A percentile compares a stretch with the other conserved stretches of the same genome.
Evolutionary conservation across 441 rosid genomes (phyloP).

Genomic region (Melastoma candidum): DNA sequence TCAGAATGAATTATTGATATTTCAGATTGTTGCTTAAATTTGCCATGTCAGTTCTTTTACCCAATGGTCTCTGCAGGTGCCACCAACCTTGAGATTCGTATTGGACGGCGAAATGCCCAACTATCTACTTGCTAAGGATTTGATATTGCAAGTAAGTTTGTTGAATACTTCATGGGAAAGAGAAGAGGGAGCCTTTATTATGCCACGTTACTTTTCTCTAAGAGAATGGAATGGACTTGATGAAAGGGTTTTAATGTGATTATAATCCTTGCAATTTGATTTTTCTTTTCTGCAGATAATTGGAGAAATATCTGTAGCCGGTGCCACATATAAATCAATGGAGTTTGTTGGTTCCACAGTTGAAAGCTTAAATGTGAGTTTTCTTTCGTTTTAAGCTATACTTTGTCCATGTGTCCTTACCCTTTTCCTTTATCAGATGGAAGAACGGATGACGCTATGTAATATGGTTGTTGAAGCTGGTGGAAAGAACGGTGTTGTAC

Average conservation of each 20-base stretch:
- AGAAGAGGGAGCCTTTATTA: slow-evolving; percentile 1
- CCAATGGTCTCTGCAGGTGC: slow-evolving; percentile 47
- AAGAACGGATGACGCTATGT: slow-evolving; percentile 95
- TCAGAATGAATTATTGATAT: not conserved
- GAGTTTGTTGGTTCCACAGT: slow-evolving; percentile 90
- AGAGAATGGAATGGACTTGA: too few species aligned
- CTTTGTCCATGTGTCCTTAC: not conserved
- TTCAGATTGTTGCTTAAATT: slow-evolving; percentile 1
- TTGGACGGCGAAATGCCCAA: slow-evolving; percentile 97
- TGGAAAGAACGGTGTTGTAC: slow-evolving; percentile 91
- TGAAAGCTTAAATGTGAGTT: slow-evolving; percentile 72
- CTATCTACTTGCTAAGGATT: slow-evolving; percentile 88
- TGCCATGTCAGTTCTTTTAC: slow-evolving; percentile 2
- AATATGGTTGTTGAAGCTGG: slow-evolving; percentile 99
- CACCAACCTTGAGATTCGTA: slow-evolving; percentile 86
- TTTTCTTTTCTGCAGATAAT: slow-evolving; percentile 45
- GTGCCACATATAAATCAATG: slow-evolving; percentile 96
- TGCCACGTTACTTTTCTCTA: not conserved
- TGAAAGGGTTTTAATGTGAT: not conserved
- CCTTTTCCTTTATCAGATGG: slow-evolving; percentile 47
- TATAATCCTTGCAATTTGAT: not conserved
- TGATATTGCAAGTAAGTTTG: slow-evolving; percentile 81
- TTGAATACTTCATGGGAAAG: not conserved
- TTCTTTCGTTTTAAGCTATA: slow-evolving; percentile 2
- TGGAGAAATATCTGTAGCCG: slow-evolving; percentile 95